Evolutionary conservation across 2,329 filamentous ascomycete genomes (phyloP), one percentile per base, ranked within the genome.

Genomic region (Monilinia aucupariae): DNA sequence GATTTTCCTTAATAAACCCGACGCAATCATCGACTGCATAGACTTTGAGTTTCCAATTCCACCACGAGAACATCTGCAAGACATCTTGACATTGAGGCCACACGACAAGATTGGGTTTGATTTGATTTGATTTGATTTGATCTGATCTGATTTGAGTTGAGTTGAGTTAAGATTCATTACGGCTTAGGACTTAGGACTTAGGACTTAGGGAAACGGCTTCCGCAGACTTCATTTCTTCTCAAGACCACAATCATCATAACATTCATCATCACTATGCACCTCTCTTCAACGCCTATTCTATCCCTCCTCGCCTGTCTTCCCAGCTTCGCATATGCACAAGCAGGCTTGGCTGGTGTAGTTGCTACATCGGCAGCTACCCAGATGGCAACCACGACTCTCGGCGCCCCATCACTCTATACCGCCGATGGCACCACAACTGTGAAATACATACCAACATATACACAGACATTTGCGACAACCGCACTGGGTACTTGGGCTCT

Each of bases 381-480:
- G 32, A 50, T 52, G 43, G 48, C 62, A 20, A 34, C 45, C 20
- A 43, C 51, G 7, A 55, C 51, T 30, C 1, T 22, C 4, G 3
- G 6, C 6, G 49, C 45, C 8, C 51, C 50, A 62, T 64, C 62
- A 22, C 54, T 63, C 20, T 27, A 41, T 5, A 63, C 61, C 4
- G 5, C 32, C 0, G 54, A 12, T 32, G 55, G 54, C 4, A 43
- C 55, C 1, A 63, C 61, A 2, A 45, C 54, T 9, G 47, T 59
- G 1, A 37, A 39, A 20, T 34, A 41, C 8, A 59, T 51, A 27
- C 37, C n/a, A 6, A 22, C 27, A 13, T 69, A 69, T 27, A 72
- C 70, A 25, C 68, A 71, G 63, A 72, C 70, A 2, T 73, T 73
- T 67, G 71, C 71, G 9, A 55, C 62, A 5, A 73, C 71, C 27